Conservation (phyloP, 441 rosid species). For the Corymbia citriodora region DNA sequence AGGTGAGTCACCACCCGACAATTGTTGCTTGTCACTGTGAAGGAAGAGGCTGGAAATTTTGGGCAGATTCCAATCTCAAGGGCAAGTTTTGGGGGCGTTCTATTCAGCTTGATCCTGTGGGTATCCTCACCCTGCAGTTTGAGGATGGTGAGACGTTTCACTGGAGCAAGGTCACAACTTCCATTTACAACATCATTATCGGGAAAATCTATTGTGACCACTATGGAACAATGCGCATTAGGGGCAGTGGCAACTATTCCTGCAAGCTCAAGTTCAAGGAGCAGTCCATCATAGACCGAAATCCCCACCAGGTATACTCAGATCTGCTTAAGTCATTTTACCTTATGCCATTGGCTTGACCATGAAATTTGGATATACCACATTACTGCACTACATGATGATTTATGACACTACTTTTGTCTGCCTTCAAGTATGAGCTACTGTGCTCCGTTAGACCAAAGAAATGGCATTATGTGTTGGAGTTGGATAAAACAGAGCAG, state of each 20-base stretch:
- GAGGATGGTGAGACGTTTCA: conserved; percentile 84
- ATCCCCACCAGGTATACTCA: conserved; percentile 76
- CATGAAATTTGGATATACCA: background rate
- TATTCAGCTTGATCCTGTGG: conserved; percentile 97
- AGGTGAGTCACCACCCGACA: conserved; percentile 99
- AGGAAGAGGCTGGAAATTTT: conserved; percentile 97
- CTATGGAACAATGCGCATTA: conserved; percentile 93
- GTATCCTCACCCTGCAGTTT: conserved; percentile 70
- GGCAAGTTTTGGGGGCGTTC: conserved; percentile 99
- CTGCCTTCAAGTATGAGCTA: background rate
- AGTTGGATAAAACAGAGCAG: background rate
- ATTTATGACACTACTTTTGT: background rate
- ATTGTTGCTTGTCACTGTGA: conserved; percentile 95
- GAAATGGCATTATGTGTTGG: background rate
- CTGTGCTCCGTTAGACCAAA: background rate
- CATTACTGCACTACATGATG: background rate
- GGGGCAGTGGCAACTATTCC: conserved; percentile 67
- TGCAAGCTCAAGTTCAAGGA: conserved; percentile 95
- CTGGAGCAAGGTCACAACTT: conserved; percentile 98
- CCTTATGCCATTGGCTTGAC: background rate
- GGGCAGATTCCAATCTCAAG: conserved; percentile 96
- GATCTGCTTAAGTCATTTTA: background rate
- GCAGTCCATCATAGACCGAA: conserved; percentile 93
- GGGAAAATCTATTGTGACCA: conserved; percentile 95
- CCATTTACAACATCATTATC: conserved; percentile 89